phyloP scores from a whole-genome alignment of 257 asterid genomes.

The Nicotiana otophora region DNA sequence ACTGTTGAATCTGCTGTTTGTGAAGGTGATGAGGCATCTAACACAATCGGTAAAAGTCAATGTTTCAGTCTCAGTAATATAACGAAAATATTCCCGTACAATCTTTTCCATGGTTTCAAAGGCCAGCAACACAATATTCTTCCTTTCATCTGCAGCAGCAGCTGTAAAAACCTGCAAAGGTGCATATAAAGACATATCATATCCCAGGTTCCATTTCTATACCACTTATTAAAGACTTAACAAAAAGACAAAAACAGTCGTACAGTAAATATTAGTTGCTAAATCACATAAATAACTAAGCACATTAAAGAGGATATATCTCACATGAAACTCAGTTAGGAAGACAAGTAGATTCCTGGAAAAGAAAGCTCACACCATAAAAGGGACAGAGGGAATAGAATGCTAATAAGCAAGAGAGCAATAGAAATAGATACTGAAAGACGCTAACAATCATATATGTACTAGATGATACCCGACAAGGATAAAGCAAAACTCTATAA shows the following conservation, averaged over 20 bases:
- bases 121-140: slow-evolving; percentile 88
- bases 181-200: background rate
- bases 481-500: background rate
- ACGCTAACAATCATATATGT: background rate
- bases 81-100: slow-evolving; percentile 90
- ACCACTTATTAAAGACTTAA: background rate
- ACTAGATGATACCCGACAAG: background rate
- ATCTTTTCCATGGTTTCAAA: slow-evolving; percentile 98
- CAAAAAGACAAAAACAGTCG: background rate
- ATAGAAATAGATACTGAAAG: background rate
- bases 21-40: slow-evolving; percentile 90
- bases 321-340: background rate
- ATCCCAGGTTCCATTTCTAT: background rate
- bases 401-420: background rate
- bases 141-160: slow-evolving; percentile 98
- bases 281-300: background rate
- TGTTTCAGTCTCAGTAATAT: slow-evolving; percentile 91
- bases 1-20: slow-evolving; percentile 88
- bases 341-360: background rate
- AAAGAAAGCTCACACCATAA: background rate
- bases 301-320: background rate
- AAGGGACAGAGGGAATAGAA: background rate
- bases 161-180: slow-evolving; percentile 78
- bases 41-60: slow-evolving; percentile 90
- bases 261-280: background rate